A percentile compares a stretch with the other conserved stretches of the same genome.
Evolutionary conservation across 176 grass and related monocot genomes (phyloP).

Genomic region (Oryza officinalis): DNA sequence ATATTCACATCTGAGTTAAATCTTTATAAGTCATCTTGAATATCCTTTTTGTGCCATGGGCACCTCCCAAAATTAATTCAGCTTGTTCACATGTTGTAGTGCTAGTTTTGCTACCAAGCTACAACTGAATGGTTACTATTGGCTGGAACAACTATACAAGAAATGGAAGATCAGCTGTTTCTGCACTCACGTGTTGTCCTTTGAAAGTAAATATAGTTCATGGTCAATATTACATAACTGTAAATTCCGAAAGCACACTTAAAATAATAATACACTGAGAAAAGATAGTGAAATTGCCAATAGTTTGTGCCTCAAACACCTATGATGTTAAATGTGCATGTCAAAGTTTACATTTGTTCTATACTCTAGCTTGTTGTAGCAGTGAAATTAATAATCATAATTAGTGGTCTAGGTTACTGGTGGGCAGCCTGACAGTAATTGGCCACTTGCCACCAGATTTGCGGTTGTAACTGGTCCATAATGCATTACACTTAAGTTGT

Average conservation of each 20-base stretch:
- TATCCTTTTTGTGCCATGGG: too few relatives aligned
- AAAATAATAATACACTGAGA: neutral
- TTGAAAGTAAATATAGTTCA: neutral
- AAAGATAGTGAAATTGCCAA: neutral
- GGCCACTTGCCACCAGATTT: neutral
- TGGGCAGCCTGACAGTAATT: neutral
- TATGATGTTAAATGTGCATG: neutral
- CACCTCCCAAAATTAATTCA: neutral
- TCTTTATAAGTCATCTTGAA: neutral
- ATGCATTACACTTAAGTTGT: neutral
- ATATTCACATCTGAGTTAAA: neutral
- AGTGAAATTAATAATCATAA: neutral
- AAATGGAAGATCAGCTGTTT: neutral
- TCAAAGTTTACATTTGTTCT: neutral
- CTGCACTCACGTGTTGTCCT: neutral
- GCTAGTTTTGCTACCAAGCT: too few relatives aligned
- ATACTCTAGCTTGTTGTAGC: neutral
- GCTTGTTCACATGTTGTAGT: neutral
- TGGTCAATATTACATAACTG: neutral
- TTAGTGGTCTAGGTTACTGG: neutral
- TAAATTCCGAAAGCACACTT: neutral
- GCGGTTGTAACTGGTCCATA: neutral
- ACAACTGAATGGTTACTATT: too few relatives aligned
- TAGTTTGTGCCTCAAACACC: neutral
- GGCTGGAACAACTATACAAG: neutral